Base-by-base conservation (phyloP, 2,329 filamentous ascomycete genomes). In the Ophiostoma triangulosporum region DNA sequence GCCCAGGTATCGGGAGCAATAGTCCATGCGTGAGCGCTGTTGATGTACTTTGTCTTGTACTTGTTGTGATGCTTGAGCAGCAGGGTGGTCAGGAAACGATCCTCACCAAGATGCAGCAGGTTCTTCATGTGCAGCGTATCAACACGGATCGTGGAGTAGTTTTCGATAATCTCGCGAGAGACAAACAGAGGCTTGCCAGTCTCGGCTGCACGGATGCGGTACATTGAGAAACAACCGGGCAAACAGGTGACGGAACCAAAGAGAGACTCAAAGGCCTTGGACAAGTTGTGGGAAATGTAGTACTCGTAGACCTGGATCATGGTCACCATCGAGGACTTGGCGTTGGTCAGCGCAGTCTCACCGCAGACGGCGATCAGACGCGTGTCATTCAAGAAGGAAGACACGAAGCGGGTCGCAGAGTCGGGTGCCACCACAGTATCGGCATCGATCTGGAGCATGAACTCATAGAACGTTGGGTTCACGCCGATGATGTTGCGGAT, bases 251-350 rank as follows among this genome's bases (percentile, higher is more conserved):
- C 91, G 60, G 88, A 95, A 64, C 90, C 93, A 64, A 98, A 98
- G 57, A 98, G 80, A 57, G 89, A 96, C 68, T 98, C 93, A 65
- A 98, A 98, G 57, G 93, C 88, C 73, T 98, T 98, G 53, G 93
- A 77, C 66, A 98, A 72, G 69, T 98, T 86, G 76, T 98, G 93
- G 31, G 93, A 97, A 65, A 98, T 98, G 68, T 90, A 98, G 75
- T 98, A 98, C 69, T 98, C 93, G 72, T 98, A 98, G 59, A 98
- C 93, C 68, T 98, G 93, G 66, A 98, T 98, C 91, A 97, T 97
- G 51, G 93, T 98, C 60, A 95, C 81, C 64, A 94, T 88, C 1
- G 91, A 96, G 6, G 85, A 78, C 68, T 96, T 96, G 56, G 89
- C 86, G 65, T 98, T 98, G 58, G 84, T 90, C 48, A 98, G 75